Evolutionary conservation across 768 basidiomycete species (phyloP).

Genomic region (Amanita molliuscula): DNA sequence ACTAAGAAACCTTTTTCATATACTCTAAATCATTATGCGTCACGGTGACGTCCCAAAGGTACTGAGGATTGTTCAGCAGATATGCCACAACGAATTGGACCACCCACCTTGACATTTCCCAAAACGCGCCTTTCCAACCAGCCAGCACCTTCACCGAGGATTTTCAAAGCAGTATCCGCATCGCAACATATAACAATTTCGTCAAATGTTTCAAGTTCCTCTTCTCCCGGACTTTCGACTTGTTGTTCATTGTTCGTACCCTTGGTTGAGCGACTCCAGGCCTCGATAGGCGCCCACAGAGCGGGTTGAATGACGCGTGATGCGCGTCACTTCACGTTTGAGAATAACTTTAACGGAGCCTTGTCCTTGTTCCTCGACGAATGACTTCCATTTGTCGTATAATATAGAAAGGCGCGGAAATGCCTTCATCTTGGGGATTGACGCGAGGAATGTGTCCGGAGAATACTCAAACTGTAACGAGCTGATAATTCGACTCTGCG

Average conservation of each 20-base stretch:
- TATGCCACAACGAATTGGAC: background rate
- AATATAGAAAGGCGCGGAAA: slow-evolving; percentile 19
- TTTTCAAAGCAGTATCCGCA: slow-evolving; percentile 16
- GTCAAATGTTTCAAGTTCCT: slow-evolving; percentile 15
- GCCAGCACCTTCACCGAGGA: slow-evolving; percentile 16
- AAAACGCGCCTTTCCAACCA: slow-evolving; percentile 20
- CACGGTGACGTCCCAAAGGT: slow-evolving; percentile 36
- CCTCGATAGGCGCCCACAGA: slow-evolving; percentile 13
- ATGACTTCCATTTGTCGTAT: slow-evolving; percentile 17
- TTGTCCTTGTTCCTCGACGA: slow-evolving; percentile 16
- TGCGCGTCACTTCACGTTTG: slow-evolving; percentile 17
- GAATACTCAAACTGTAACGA: slow-evolving; percentile 20
- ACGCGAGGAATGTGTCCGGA: slow-evolving; percentile 18
- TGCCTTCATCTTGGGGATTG: slow-evolving; percentile 19
- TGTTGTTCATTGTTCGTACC: slow-evolving; percentile 19
- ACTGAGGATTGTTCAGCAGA: slow-evolving; percentile 10
- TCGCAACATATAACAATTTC: slow-evolving; percentile 19
- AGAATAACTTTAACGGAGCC: slow-evolving; percentile 16
- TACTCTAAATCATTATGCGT: slow-evolving; percentile 38
- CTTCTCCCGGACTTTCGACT: slow-evolving; percentile 18
- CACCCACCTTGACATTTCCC: slow-evolving; percentile 19
- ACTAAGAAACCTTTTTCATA: slow-evolving; percentile 29
- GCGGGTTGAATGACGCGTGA: slow-evolving; percentile 13
- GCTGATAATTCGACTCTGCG: background rate
- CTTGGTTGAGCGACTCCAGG: slow-evolving; percentile 17